Evolutionary conservation across 83 land plant species (phyloP), one percentile per base, ranked within the genome.

Genomic region (Larix sibirica): DNA sequence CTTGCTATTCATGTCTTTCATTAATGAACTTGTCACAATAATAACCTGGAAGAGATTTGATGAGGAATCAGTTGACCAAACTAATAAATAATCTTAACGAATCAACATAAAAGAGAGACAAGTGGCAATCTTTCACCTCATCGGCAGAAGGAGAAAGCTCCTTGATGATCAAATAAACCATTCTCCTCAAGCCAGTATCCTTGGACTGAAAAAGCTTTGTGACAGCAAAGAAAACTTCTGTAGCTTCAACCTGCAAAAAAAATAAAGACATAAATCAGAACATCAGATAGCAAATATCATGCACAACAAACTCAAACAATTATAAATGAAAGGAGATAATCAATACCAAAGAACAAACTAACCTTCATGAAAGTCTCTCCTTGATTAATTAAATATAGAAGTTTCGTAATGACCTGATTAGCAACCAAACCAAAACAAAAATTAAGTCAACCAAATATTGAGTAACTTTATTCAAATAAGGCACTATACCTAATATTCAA

Each of bases 1-100:
- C 87, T 96, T 96, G 87, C 98, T 95, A 82, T 92, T 97, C 99
- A 97, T 97, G 82, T 97, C 99, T 85, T 97, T 97, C 99, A 97
- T 97, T 69, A 97, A 86, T 16, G 99, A 97, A 86, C 99, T 97
- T 21, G 99, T 97, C 50, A 97, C 99, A 80, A 97, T 97, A 74
- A 97, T 97, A 79, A 97, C 99, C 99, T 97, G 83, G 61, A 38
- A 81, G 20, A 3, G 8, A 23, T 66, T 38, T 66, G 75, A 38
- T 81, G 6, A 79, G 4, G 62, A 61, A 73, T 38, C 18, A 65
- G 31, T 81, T 58, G 62, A 47, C 23, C 13, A 7, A 60, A 26
- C 56, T 63, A 18, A 23, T 17, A 31, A 36, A 79, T 28, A 81
- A 60, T 6, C 64, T 26, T 56, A 67, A 61, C 38, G 5, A 62